Percentiles rank a stretch among this genome's conserved stretches.
Evolutionary conservation across 164 flowering plant species (phyloP).

Genomic region (Annona cherimola): DNA sequence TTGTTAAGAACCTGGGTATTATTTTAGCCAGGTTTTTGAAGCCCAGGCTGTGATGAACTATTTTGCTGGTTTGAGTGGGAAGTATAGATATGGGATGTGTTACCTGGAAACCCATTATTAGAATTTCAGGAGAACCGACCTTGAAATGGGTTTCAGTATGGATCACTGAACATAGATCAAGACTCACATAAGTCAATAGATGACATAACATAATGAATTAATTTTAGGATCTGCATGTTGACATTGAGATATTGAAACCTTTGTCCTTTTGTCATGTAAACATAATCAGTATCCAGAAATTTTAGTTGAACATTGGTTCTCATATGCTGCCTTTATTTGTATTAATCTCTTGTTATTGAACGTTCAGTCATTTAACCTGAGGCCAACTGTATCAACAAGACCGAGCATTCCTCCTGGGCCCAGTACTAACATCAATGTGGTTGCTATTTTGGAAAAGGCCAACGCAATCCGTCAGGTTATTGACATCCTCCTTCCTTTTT

Average conservation of each 20-base stretch:
- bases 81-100: too few relatives aligned
- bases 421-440: constrained; percentile 47
- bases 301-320: background rate
- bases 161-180: too few relatives aligned
- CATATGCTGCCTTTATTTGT: background rate
- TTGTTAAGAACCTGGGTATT: too few relatives aligned
- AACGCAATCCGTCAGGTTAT: constrained; percentile 87
- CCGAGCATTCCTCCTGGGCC: constrained; percentile 29
- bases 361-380: constrained; percentile 68
- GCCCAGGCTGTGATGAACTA: too few relatives aligned
- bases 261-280: background rate
- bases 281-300: background rate
- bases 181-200: too few relatives aligned
- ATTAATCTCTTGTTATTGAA: background rate
- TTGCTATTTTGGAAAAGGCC: constrained; percentile 84
- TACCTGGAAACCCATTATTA: too few relatives aligned
- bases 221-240: too few relatives aligned
- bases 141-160: too few relatives aligned
- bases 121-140: too few relatives aligned
- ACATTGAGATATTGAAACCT: background rate
- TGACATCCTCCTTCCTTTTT: background rate
- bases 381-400: constrained; percentile 48
- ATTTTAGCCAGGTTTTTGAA: too few relatives aligned
- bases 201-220: too few relatives aligned
- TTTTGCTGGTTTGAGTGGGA: too few relatives aligned